Base-by-base conservation (phyloP, 805 yeast species). In the Metschnikowia henanensis region DNA sequence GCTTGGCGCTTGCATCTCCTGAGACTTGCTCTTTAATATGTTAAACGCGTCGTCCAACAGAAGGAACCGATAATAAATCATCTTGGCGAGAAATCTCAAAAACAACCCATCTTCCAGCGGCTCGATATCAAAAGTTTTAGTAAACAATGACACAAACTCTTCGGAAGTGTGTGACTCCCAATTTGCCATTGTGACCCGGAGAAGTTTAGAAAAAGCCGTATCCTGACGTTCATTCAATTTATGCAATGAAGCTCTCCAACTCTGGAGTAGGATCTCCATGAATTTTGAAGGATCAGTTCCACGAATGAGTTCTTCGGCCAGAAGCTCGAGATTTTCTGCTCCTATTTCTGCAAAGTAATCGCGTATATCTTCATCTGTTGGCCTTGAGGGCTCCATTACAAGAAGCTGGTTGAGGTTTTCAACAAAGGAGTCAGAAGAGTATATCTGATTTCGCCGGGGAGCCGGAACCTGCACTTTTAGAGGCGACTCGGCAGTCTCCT, bases 401-500 rank as follows among this genome's bases (percentile, higher is more conserved):
- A 57, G 32, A 10, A 68, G 47, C 13, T 30, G 35, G 17, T 60
- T 59, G 29, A 69, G 53, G 32, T 65, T 69, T 13, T 49, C 49
- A 25, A 58, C 53, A 41, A 70, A 68, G 8, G 54, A 58, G 12
- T 52, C 56, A 4, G 52, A 49, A 1, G 61, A 51, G 32, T 57
- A 61, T 3, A 38, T 35, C 20, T 59, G 63, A 7, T 55, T 56
- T 6, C 45, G 50, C 28, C 49, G 53, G 15, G 46, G 50, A 4
- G 54, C 56, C 3, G 51, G 57, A 0, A 57, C 50, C 35, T 51
- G 58, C 3, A 66, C 58, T 29, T 59, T 63, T 61, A 69, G 55
- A 0, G 75, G 75, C 1, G 73, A 64, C 7, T 67, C 73, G 4
- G 53, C 56, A 2, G 60, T 57, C 9, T 61, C 62, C 43, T 61